These are phyloP conservation scores for Cercospora brassicicola DNA, from an alignment of 2,329 filamentous ascomycete genomes.

Conservation along the genomic window DNA sequence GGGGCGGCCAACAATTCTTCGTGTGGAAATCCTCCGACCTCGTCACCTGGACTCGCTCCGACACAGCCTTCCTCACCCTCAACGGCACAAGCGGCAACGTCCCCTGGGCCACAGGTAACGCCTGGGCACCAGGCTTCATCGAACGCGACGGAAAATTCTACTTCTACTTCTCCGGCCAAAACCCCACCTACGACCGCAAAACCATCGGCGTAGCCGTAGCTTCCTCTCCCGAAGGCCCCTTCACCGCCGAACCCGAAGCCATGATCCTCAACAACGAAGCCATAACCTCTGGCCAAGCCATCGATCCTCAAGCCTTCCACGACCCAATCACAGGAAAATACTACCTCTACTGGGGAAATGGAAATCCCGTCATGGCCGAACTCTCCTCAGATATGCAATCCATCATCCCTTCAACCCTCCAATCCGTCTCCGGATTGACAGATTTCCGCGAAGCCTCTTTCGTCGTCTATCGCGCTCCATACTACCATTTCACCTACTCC, in stretches of 20 bases:
- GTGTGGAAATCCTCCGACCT: conserved; percentile 51
- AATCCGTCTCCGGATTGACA: conserved; percentile 41
- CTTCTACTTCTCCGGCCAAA: conserved; percentile 38
- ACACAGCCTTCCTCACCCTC: conserved; percentile 48
- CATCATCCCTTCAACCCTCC: conserved; percentile 42
- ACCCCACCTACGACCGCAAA: conserved; percentile 33
- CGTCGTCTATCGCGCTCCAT: conserved; percentile 47
- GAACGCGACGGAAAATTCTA: conserved; percentile 33
- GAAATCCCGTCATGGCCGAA: conserved; percentile 46
- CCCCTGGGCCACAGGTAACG: conserved; percentile 43
- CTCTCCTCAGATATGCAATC: conserved; percentile 51
- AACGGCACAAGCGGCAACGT: conserved; percentile 49
- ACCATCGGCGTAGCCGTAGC: conserved; percentile 36
- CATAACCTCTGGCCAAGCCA: conserved; percentile 31
- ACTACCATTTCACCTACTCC: conserved; percentile 53
- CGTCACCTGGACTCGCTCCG: conserved; percentile 45
- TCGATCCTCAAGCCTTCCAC: conserved; percentile 33
- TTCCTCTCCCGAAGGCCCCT: conserved; percentile 31
- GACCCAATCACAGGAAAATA: conserved; percentile 32
- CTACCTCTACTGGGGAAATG: conserved; percentile 43
- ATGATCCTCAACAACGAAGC: conserved; percentile 35
- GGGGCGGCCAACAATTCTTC: conserved; percentile 52
- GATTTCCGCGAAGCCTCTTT: conserved; percentile 50
- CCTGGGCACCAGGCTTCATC: conserved; percentile 35
- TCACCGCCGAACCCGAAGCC: conserved; percentile 29